Percentiles rank a stretch among this genome's conserved stretches.
Evolutionary conservation across 2,329 filamentous ascomycete genomes (phyloP).

Genomic region (Colletotrichum melonis): DNA sequence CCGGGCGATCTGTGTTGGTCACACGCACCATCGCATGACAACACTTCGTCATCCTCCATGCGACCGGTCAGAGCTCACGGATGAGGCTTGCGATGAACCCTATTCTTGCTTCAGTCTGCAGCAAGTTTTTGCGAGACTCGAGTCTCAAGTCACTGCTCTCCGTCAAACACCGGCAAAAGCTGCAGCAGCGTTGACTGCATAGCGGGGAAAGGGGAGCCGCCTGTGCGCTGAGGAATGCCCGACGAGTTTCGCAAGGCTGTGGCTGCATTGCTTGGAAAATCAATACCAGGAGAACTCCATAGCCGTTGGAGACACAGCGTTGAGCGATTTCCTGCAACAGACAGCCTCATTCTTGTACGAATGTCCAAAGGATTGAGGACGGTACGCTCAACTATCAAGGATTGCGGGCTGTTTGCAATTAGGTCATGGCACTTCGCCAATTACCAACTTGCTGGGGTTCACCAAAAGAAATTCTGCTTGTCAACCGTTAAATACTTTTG

Average conservation of each 20-base stretch:
- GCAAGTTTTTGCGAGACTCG: not conserved
- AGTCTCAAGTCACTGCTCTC: not conserved
- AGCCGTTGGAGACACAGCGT: not conserved
- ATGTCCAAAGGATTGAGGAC: not conserved
- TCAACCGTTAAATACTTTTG: no score
- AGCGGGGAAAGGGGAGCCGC: not conserved
- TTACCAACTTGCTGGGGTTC: not conserved
- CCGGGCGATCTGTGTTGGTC: not conserved
- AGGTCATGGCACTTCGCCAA: not conserved
- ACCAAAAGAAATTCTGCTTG: no score
- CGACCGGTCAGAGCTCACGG: not conserved
- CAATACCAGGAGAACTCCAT: not conserved
- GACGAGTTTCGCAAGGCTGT: slow-evolving; percentile 10
- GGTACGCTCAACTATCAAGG: not conserved
- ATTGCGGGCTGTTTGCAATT: not conserved
- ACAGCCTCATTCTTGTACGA: not conserved
- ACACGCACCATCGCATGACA: slow-evolving; percentile 11
- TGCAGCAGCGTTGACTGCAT: not conserved
- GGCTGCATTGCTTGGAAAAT: not conserved
- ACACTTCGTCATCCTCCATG: slow-evolving; percentile 11
- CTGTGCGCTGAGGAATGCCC: slow-evolving; percentile 6
- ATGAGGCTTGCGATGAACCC: slow-evolving; percentile 19
- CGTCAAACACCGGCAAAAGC: slow-evolving; percentile 10
- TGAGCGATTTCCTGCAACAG: not conserved
- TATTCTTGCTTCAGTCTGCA: not conserved